Evolutionary conservation across 148 eudicot species (phyloP).

Genomic region (Bassia scoparia): DNA sequence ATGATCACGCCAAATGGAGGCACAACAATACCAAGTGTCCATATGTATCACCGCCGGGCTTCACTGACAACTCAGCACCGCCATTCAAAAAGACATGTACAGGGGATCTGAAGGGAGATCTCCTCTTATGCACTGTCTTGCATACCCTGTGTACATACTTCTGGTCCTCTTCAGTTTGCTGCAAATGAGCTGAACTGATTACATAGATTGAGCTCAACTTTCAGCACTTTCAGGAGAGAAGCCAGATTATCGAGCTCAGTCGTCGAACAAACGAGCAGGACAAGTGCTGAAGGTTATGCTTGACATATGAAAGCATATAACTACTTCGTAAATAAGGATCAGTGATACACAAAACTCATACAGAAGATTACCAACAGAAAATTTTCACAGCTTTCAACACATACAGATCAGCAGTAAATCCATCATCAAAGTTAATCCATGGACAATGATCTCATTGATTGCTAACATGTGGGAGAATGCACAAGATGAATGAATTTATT

Average conservation of each 20-base stretch:
- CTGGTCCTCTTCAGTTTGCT: constrained; percentile 25
- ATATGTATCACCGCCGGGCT: constrained; percentile 16
- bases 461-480: neutral
- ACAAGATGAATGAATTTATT: constrained; percentile 6
- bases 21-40: constrained; percentile 9
- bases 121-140: constrained; percentile 30
- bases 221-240: neutral
- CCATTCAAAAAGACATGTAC: constrained; percentile 29
- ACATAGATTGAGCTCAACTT: constrained; percentile 2
- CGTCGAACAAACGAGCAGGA: constrained; percentile 13
- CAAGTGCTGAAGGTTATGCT: neutral
- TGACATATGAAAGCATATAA: neutral
- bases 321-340: no score
- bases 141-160: constrained; percentile 23
- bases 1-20: no score
- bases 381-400: constrained; percentile 10
- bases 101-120: constrained; percentile 21
- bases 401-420: constrained; percentile 7
- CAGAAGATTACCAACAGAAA: neutral
- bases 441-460: constrained; percentile 1
- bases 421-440: neutral
- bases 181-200: constrained; percentile 16
- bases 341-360: neutral
- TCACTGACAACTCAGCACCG: neutral
- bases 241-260: neutral